Conservation (phyloP, 345 rosid genomes). For the Noccaea caerulescens region DNA sequence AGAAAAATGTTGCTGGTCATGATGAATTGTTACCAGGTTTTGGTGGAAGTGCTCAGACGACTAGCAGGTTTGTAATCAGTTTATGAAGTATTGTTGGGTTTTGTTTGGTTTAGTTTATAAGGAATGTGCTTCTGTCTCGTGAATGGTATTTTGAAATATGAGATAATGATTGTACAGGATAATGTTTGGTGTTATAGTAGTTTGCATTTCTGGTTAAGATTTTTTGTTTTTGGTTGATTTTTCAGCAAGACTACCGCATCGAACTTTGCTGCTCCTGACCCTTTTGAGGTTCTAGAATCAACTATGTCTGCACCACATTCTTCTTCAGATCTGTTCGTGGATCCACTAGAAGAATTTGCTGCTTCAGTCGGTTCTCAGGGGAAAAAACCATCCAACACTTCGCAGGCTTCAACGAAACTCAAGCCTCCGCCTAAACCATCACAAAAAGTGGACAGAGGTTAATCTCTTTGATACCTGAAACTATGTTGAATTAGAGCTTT, state of each 20-base stretch:
- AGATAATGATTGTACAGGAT: neutral
- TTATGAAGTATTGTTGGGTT: neutral
- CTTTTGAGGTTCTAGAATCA: constrained; percentile 70
- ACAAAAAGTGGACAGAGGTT: constrained; percentile 65
- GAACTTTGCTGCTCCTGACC: constrained; percentile 54
- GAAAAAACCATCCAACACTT: constrained; percentile 40
- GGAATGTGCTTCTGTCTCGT: constrained; percentile 7
- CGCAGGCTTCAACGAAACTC: constrained; percentile 50
- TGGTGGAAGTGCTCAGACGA: constrained; percentile 51
- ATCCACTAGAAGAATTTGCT: constrained; percentile 66
- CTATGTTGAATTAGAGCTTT: constrained; percentile 12
- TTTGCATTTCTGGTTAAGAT: constrained; percentile 8
- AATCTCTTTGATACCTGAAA: constrained; percentile 29
- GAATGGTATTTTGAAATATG: neutral
- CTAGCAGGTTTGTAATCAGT: constrained; percentile 50
- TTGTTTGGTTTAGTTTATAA: neutral
- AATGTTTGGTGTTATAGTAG: constrained; percentile 1
- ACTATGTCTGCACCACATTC: constrained; percentile 46
- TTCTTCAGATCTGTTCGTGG: constrained; percentile 47
- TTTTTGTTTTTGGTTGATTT: constrained; percentile 9
- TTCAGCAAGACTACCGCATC: constrained; percentile 46
- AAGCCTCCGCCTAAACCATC: constrained; percentile 74
- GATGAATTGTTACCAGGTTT: constrained; percentile 86
- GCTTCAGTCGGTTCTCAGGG: constrained; percentile 48
- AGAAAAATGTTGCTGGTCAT: constrained; percentile 45